Conservation (phyloP, 1,139 yeast genomes). For the Protomyces lactucae-debilis region DNA sequence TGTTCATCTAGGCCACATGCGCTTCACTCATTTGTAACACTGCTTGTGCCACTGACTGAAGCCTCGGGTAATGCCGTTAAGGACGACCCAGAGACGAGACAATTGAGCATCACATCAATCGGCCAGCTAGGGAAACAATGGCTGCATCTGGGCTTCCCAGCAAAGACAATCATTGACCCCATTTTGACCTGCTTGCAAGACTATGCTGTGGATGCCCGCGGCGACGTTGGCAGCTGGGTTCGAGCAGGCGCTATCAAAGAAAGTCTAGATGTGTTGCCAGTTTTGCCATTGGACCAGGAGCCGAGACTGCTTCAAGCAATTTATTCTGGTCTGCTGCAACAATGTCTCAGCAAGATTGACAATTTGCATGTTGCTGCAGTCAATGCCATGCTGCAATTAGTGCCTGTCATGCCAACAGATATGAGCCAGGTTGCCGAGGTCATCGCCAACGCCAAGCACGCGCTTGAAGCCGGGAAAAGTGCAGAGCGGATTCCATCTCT, state of each 20-base stretch:
- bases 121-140: neutral
- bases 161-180: conserved; percentile 10
- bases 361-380: neutral
- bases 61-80: neutral
- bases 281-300: conserved; percentile 36
- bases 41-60: neutral
- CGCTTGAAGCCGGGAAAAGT: neutral
- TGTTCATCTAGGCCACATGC: neutral
- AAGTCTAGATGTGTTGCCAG: conserved; percentile 35
- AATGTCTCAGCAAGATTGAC: conserved; percentile 27
- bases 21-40: neutral
- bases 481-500: neutral
- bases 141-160: neutral
- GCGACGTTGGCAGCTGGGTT: conserved; percentile 61
- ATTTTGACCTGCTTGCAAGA: conserved; percentile 37
- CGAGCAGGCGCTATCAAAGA: conserved; percentile 50
- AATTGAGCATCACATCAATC: neutral
- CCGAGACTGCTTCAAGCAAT: neutral
- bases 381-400: neutral
- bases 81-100: conserved; percentile 11
- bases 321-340: conserved; percentile 8
- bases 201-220: conserved; percentile 41
- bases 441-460: neutral
- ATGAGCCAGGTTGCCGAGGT: neutral
- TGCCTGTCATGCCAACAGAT: neutral